Conservation (phyloP, 345 rosid species). For the Populus davidiana region DNA sequence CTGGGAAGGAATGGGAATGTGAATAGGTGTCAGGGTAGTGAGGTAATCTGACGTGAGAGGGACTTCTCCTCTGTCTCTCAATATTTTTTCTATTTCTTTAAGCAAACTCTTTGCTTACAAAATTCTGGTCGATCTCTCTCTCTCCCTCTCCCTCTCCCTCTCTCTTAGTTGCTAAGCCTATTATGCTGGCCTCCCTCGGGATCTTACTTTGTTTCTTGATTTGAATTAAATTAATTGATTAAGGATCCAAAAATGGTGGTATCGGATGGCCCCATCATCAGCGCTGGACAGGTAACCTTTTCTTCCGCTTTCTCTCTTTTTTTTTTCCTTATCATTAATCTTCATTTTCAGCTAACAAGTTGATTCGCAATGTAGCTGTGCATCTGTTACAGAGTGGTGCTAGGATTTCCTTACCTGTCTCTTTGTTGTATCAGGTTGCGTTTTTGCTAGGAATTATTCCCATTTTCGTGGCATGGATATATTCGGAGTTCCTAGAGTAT, state of each 20-base stretch:
- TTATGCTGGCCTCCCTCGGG: constrained; percentile 21
- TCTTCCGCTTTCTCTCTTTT: constrained; percentile 7
- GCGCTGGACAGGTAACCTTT: constrained; percentile 69
- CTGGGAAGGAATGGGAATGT: background rate
- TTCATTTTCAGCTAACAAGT: background rate
- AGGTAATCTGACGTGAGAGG: constrained; percentile 33
- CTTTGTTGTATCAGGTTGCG: constrained; percentile 61
- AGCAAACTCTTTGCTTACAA: constrained; percentile 46
- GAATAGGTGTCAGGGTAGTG: constrained; percentile 31
- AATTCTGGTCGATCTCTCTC: background rate
- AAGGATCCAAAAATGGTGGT: constrained; percentile 46
- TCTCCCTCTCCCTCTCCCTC: background rate
- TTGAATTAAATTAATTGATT: constrained; percentile 15
- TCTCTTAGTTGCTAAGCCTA: background rate
- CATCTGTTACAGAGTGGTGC: background rate
- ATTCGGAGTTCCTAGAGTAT: constrained; percentile 76
- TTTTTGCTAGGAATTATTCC: constrained; percentile 84
- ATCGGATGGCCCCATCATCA: constrained; percentile 44
- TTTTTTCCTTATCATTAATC: background rate
- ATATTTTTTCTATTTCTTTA: constrained; percentile 48
- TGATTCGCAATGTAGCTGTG: background rate
- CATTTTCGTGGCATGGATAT: constrained; percentile 78
- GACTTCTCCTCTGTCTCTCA: constrained; percentile 49
- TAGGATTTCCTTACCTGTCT: background rate
- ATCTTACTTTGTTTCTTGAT: constrained; percentile 18